A percentile compares a stretch with the other conserved stretches of the same genome.
Conservation (phyloP, 495 filamentous ascomycete species). For the Podospora pseudopauciseta region DNA sequence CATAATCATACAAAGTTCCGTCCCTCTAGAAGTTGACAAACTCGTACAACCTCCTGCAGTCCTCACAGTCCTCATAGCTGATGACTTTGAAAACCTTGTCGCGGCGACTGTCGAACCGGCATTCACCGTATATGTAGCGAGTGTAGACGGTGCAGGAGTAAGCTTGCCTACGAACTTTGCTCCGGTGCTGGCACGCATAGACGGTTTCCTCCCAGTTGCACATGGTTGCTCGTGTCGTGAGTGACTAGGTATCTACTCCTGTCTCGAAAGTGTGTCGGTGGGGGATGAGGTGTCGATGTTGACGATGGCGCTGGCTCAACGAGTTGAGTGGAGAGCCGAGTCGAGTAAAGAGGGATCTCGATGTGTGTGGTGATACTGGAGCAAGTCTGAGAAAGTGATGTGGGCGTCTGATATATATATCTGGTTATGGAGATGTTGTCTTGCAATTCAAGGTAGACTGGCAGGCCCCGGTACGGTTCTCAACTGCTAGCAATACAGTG, state of each 20-base stretch:
- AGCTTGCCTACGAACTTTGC: conserved; percentile 13
- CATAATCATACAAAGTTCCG: neutral
- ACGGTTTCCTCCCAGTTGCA: conserved; percentile 24
- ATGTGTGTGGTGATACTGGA: neutral
- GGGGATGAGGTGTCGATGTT: neutral
- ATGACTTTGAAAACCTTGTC: conserved; percentile 19
- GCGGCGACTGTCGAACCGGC: conserved; percentile 12
- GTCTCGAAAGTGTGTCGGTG: neutral
- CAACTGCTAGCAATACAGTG: neutral
- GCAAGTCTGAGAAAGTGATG: neutral
- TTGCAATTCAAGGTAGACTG: neutral
- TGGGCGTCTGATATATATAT: neutral
- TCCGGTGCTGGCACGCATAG: conserved; percentile 19
- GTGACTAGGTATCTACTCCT: neutral
- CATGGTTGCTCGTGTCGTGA: conserved; percentile 9
- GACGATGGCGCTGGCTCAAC: neutral
- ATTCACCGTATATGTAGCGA: conserved; percentile 22
- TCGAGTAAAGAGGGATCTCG: neutral
- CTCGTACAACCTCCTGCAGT: conserved; percentile 17
- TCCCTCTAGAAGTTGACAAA: conserved; percentile 18
- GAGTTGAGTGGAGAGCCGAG: neutral
- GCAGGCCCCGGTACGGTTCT: neutral
- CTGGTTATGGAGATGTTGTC: neutral
- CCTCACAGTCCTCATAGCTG: conserved; percentile 19
- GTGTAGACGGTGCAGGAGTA: conserved; percentile 26